Conservation (phyloP, 176 grass and related monocot species). For the Rhynchospora tenuis region DNA sequence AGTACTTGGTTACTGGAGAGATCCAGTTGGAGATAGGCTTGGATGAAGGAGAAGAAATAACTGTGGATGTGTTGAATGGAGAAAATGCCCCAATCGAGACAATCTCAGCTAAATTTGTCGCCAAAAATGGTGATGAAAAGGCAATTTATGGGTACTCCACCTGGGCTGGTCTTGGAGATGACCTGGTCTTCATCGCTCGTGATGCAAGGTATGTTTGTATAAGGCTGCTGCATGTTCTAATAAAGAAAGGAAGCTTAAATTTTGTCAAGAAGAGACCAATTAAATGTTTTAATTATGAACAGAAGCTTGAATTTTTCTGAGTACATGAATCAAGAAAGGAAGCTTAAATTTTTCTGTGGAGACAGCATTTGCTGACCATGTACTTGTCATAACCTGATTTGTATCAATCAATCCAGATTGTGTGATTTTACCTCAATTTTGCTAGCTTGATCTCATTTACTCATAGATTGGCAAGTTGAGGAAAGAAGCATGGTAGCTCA, state of each 20-base stretch:
- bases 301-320: background rate
- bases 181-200: slow-evolving; percentile 64
- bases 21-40: slow-evolving; percentile 57
- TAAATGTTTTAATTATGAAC: background rate
- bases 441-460: background rate
- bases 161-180: slow-evolving; percentile 76
- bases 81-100: slow-evolving; percentile 40
- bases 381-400: background rate
- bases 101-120: slow-evolving; percentile 43
- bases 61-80: slow-evolving; percentile 59
- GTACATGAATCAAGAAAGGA: background rate
- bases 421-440: background rate
- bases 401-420: background rate
- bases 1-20: slow-evolving; percentile 88
- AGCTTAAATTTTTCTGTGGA: background rate
- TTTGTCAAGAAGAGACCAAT: background rate
- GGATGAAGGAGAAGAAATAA: slow-evolving; percentile 60
- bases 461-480: background rate
- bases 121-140: slow-evolving; percentile 44
- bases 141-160: slow-evolving; percentile 74
- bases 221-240: background rate
- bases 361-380: background rate
- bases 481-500: background rate
- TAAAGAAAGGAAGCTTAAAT: background rate
- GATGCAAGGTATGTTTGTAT: slow-evolving; percentile 59